A percentile compares a stretch with the other conserved stretches of the same genome.
phyloP scores from a whole-genome alignment of 257 asterid species.

The Solanum habrochaites region DNA sequence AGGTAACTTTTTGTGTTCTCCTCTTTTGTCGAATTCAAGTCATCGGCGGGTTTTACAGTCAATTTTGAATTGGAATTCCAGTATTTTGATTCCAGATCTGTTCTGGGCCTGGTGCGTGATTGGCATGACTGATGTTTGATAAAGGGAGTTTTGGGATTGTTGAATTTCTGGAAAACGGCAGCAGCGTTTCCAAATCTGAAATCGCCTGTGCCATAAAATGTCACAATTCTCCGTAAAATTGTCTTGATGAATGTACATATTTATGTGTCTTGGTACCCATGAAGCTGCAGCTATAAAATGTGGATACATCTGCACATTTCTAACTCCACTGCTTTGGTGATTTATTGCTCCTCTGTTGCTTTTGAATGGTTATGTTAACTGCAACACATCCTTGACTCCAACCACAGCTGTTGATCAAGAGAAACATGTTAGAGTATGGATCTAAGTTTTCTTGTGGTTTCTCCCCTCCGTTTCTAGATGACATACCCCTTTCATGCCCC shows the following conservation, averaged over 20 bases:
- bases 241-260: slow-evolving; percentile 14
- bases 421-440: background rate
- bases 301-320: slow-evolving; percentile 20
- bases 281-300: slow-evolving; percentile 17
- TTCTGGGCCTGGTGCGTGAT: slow-evolving; percentile 22
- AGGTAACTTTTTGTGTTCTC: background rate
- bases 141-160: slow-evolving; percentile 11
- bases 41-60: slow-evolving; percentile 10
- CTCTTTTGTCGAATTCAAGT: slow-evolving; percentile 9
- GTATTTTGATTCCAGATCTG: slow-evolving; percentile 20
- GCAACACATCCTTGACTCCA: slow-evolving; percentile 19
- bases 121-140: slow-evolving; percentile 11
- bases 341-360: slow-evolving; percentile 10
- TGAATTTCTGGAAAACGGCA: slow-evolving; percentile 17
- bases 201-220: slow-evolving; percentile 21
- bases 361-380: slow-evolving; percentile 5
- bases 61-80: slow-evolving; percentile 5
- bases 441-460: background rate
- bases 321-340: slow-evolving; percentile 16
- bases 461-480: background rate
- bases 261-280: slow-evolving; percentile 23
- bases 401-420: slow-evolving; percentile 4
- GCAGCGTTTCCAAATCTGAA: slow-evolving; percentile 27
- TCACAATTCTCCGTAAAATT: slow-evolving; percentile 10
- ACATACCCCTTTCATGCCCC: background rate